Percentiles rank a stretch among this genome's conserved stretches.
Evolutionary conservation across 2,329 filamentous ascomycete species (phyloP).

Genomic region (Sporothrix curviconia): DNA sequence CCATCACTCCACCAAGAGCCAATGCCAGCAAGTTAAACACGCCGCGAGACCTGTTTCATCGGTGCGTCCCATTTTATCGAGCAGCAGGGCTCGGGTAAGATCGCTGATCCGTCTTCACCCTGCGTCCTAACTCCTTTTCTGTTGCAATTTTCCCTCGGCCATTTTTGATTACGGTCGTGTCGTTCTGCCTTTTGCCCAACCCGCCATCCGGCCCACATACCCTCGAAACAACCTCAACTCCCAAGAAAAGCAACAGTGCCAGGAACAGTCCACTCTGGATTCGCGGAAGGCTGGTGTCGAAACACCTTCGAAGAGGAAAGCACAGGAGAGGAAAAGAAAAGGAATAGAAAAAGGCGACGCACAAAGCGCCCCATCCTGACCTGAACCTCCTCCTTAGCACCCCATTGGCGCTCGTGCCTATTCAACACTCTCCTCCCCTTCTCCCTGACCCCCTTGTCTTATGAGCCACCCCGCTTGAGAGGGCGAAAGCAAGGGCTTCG

Average conservation of each 20-base stretch:
- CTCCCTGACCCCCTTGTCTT: no score
- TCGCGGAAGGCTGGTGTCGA: slow-evolving; percentile 2
- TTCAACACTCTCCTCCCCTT: no score
- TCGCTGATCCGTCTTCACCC: slow-evolving; percentile 14
- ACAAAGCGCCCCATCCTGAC: no score
- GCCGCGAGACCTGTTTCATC: no score
- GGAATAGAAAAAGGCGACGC: no score
- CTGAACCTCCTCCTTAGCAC: no score
- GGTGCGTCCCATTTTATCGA: neutral
- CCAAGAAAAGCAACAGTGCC: neutral
- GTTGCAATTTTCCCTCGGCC: slow-evolving; percentile 19
- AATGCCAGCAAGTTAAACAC: no score
- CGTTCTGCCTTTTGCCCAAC: neutral
- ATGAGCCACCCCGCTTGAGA: no score
- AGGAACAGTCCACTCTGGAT: neutral
- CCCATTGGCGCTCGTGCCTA: no score
- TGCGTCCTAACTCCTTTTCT: slow-evolving; percentile 18
- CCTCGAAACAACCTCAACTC: slow-evolving; percentile 12
- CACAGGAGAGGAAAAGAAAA: no score
- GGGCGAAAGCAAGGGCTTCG: no score
- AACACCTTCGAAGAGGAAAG: neutral
- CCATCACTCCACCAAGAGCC: no score
- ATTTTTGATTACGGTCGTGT: slow-evolving; percentile 1
- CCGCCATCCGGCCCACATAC: slow-evolving; percentile 16
- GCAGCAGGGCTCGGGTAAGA: slow-evolving; percentile 9